Conservation (phyloP, 768 basidiomycete species). For the Calocybe indica region DNA sequence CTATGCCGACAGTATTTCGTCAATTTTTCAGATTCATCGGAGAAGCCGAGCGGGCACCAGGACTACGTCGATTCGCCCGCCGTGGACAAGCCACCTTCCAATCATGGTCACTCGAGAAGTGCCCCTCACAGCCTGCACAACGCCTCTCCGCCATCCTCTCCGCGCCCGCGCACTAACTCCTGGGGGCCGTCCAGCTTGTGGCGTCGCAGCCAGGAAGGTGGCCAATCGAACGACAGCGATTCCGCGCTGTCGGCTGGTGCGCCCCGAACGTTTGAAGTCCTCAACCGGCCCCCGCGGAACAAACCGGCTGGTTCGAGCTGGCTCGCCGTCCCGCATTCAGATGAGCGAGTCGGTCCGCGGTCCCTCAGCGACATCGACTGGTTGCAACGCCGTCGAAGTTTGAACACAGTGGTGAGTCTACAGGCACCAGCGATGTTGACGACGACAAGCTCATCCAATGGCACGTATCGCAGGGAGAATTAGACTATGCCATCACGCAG, state of each 20-base stretch:
- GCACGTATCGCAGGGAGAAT: conserved; percentile 48
- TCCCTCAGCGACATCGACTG: conserved; percentile 55
- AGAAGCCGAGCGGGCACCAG: no score
- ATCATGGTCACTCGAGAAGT: conserved; percentile 23
- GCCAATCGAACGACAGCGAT: conserved; percentile 37
- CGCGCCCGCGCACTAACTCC: conserved; percentile 41
- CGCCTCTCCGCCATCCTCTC: conserved; percentile 35
- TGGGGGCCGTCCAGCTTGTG: conserved; percentile 40
- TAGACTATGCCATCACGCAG: conserved; percentile 64
- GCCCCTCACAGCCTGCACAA: conserved; percentile 30
- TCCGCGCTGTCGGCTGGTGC: conserved; percentile 36
- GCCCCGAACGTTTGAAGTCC: conserved; percentile 43
- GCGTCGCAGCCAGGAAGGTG: conserved; percentile 37
- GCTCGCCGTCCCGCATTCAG: conserved; percentile 13
- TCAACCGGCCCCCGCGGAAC: conserved; percentile 37
- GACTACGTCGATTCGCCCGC: no score
- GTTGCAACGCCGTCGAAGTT: conserved; percentile 67
- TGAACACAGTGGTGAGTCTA: conserved; percentile 59
- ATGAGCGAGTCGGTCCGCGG: background rate
- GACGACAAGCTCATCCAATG: conserved; percentile 3
- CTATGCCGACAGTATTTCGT: background rate
- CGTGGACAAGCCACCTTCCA: background rate
- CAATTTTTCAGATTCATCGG: no score
- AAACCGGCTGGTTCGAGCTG: conserved; percentile 27
- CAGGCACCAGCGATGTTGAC: background rate